Conservation (phyloP, 129 eudicot species). For the Pulicaria dysenterica region DNA sequence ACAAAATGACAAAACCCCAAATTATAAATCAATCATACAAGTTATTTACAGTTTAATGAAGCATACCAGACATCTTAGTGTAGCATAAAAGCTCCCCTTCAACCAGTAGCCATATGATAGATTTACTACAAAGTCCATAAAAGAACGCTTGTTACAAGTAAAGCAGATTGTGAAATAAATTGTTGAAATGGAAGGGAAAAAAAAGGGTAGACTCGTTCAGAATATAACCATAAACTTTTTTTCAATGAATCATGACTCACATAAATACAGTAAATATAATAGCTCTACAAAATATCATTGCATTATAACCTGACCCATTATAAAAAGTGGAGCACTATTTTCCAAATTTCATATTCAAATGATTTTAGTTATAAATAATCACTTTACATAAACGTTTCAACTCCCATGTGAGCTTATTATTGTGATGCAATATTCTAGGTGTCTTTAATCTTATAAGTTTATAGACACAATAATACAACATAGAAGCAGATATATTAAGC, state of each 20-base stretch:
- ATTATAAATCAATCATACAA: background rate
- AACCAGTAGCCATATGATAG: constrained; percentile 92
- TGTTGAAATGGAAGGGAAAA: background rate
- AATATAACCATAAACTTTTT: background rate
- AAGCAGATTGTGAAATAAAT: background rate
- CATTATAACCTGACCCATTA: too few relatives aligned
- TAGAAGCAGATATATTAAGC: too few relatives aligned
- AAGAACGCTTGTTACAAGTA: constrained; percentile 8
- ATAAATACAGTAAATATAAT: background rate
- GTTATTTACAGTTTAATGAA: background rate
- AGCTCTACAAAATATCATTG: too few relatives aligned
- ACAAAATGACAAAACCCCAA: background rate
- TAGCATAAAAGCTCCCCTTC: constrained; percentile 66
- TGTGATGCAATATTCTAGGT: too few relatives aligned
- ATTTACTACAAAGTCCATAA: constrained; percentile 58
- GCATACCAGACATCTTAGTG: constrained; percentile 81
- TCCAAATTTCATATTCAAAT: too few relatives aligned
- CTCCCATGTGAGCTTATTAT: too few relatives aligned
- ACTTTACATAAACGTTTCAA: too few relatives aligned
- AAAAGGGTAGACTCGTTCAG: background rate
- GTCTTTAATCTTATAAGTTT: too few relatives aligned
- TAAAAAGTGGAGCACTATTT: too few relatives aligned
- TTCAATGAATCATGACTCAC: background rate
- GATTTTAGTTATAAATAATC: too few relatives aligned
- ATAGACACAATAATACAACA: too few relatives aligned